phyloP scores from a whole-genome alignment of 1,284 basidiomycete species.

The Microbotryum lychnidis-dioicae region DNA sequence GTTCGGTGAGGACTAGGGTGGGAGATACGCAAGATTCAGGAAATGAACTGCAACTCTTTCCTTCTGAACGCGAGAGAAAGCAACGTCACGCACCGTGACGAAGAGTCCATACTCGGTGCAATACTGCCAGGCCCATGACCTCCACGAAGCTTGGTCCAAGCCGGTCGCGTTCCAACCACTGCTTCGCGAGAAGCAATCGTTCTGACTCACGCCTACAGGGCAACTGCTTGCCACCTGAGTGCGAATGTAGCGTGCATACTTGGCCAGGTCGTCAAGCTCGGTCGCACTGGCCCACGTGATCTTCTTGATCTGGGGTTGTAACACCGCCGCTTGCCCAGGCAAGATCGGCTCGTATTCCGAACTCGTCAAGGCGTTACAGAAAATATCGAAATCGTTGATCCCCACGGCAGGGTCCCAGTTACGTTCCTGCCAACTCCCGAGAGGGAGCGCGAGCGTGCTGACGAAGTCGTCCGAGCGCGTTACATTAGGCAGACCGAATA shows the following conservation, averaged over 20 bases:
- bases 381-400: slow-evolving; percentile 23
- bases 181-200: slow-evolving; percentile 65
- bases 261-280: slow-evolving; percentile 8
- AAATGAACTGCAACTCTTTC: too few relatives aligned
- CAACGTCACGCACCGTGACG: neutral
- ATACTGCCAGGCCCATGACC: slow-evolving; percentile 77
- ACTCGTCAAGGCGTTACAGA: slow-evolving; percentile 22
- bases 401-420: slow-evolving; percentile 33
- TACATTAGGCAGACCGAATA: slow-evolving; percentile 30
- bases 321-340: neutral
- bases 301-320: too few relatives aligned
- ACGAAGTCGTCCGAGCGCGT: slow-evolving; percentile 32
- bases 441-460: slow-evolving; percentile 29
- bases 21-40: too few relatives aligned
- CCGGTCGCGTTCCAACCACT: slow-evolving; percentile 55
- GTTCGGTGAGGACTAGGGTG: slow-evolving; percentile 49
- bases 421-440: slow-evolving; percentile 32
- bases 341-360: neutral
- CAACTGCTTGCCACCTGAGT: slow-evolving; percentile 24
- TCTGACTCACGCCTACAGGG: slow-evolving; percentile 12
- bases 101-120: slow-evolving; percentile 19
- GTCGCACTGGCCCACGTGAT: neutral
- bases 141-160: slow-evolving; percentile 59
- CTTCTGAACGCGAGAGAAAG: too few relatives aligned
- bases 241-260: slow-evolving; percentile 22